Conservation (phyloP, 1,284 basidiomycete species). For the Schizophyllum amplum region DNA sequence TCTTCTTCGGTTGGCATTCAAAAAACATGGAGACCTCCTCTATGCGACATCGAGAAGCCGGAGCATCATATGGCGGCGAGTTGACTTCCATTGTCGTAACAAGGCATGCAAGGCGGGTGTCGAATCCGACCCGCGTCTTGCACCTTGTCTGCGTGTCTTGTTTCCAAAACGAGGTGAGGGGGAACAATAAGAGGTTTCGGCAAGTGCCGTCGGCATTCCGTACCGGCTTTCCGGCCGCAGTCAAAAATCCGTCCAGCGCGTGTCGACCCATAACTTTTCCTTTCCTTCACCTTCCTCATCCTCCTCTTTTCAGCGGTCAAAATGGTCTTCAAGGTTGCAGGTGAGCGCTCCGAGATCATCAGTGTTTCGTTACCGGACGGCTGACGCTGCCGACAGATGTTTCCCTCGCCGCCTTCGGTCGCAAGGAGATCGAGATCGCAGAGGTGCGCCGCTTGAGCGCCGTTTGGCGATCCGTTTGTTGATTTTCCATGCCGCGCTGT, state of each 20-base stretch:
- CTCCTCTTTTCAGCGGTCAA: conserved; percentile 21
- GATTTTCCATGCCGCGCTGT: conserved; percentile 8
- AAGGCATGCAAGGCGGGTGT: neutral
- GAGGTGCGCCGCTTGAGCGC: conserved; percentile 46
- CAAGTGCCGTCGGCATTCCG: conserved; percentile 1
- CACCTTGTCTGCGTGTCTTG: neutral
- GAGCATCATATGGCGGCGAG: neutral
- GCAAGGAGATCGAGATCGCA: conserved; percentile 98
- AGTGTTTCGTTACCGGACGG: conserved; percentile 3
- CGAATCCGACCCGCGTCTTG: neutral
- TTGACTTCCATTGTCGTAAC: neutral
- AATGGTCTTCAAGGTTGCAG: conserved; percentile 83
- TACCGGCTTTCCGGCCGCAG: conserved; percentile 3
- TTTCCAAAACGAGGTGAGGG: neutral
- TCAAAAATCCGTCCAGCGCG: neutral
- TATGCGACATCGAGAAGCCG: conserved; percentile 36
- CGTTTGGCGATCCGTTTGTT: conserved; percentile 12
- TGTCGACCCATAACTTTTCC: conserved; percentile 14
- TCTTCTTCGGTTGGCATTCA: conserved; percentile 40
- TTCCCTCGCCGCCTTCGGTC: conserved; percentile 94
- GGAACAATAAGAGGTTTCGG: conserved; percentile 1
- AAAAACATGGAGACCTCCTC: conserved; percentile 62
- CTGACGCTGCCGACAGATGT: conserved; percentile 50
- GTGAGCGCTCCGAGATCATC: conserved; percentile 28
- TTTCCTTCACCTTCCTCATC: conserved; percentile 27